phyloP scores from a whole-genome alignment of 768 basidiomycete species.

The Tricholoma hemisulphureum region DNA sequence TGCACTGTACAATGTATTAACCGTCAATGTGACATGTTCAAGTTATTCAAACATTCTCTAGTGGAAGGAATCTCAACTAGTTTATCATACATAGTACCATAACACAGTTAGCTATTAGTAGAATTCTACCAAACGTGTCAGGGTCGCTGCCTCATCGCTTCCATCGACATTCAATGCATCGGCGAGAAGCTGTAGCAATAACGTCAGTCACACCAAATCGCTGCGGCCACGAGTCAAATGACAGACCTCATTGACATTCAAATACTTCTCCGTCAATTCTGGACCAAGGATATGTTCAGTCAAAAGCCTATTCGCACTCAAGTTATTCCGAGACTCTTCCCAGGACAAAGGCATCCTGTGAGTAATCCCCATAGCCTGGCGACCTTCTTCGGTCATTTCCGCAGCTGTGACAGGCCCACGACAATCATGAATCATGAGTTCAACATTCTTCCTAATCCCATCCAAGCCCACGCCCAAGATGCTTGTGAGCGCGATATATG shows the following conservation, averaged over 20 bases:
- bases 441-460: slow-evolving; percentile 42
- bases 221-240: neutral
- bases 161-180: slow-evolving; percentile 25
- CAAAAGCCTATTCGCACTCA: slow-evolving; percentile 38
- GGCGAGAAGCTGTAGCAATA: slow-evolving; percentile 12
- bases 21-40: too few relatives aligned
- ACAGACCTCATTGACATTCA: slow-evolving; percentile 51
- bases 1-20: too few relatives aligned
- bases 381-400: slow-evolving; percentile 44
- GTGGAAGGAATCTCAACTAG: too few relatives aligned
- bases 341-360: slow-evolving; percentile 49
- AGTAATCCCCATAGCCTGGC: slow-evolving; percentile 45
- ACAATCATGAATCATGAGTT: slow-evolving; percentile 41
- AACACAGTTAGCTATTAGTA: slow-evolving; percentile 12
- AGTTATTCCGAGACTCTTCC: slow-evolving; percentile 43
- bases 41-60: too few relatives aligned
- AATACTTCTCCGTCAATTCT: slow-evolving; percentile 45
- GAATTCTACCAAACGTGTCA: slow-evolving; percentile 32
- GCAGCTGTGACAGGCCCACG: slow-evolving; percentile 33
- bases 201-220: slow-evolving; percentile 1
- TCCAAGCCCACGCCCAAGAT: slow-evolving; percentile 52
- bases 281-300: slow-evolving; percentile 38
- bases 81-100: too few relatives aligned
- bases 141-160: slow-evolving; percentile 15
- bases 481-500: slow-evolving; percentile 56